Base-by-base conservation (phyloP, 441 rosid species). In the Iberis amara region DNA sequence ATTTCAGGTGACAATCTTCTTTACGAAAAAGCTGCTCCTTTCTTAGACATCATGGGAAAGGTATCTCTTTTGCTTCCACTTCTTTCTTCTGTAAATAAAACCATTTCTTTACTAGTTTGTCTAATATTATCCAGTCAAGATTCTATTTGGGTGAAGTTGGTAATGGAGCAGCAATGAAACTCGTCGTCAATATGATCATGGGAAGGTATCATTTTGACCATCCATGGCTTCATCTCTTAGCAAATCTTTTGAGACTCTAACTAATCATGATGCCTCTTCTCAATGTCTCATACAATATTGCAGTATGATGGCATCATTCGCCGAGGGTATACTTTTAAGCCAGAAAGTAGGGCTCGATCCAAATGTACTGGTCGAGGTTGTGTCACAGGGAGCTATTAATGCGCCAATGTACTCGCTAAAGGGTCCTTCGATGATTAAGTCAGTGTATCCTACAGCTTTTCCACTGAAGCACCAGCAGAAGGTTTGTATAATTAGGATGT, bases 151-250 rank as follows among this genome's bases (percentile, higher is more conserved):
- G 96, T 7, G 83, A 84, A 32, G 86, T 86, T 32, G 97, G 97
- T 60, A 86, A 89, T 41, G 97, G 97, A 58, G 97, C 94, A 48
- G 89, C 96, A 33, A 89, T 89, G 97, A 89, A 89, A 69, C 94
- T 89, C 43, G 82, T 86, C 1, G 96, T 89, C 75, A 89, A 89
- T 73, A 86, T 89, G 97, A 81, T 89, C 71, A 89, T 89, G 97
- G 94, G 97, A 74, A 89, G 97, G 97, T 89, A 45, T 24, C 27
- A 15, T 36, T 52, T 40, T 24, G 23, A 47, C 51, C 27, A 36
- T 48, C 43, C 11, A 48, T 47, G 14, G 37, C 45, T 41, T 41
- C 31, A 12, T 60, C 13, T 45, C 57, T 32, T 64, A 47, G 6
- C 11, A 39, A 14, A 14, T 47, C 33, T 45, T 59, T 49, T 61